Percentiles rank a stretch among this genome's conserved stretches.
These are phyloP conservation scores for Ophiostoma sp. DNA, from an alignment of 2,329 filamentous ascomycete genomes.

Conservation along the genomic window DNA sequence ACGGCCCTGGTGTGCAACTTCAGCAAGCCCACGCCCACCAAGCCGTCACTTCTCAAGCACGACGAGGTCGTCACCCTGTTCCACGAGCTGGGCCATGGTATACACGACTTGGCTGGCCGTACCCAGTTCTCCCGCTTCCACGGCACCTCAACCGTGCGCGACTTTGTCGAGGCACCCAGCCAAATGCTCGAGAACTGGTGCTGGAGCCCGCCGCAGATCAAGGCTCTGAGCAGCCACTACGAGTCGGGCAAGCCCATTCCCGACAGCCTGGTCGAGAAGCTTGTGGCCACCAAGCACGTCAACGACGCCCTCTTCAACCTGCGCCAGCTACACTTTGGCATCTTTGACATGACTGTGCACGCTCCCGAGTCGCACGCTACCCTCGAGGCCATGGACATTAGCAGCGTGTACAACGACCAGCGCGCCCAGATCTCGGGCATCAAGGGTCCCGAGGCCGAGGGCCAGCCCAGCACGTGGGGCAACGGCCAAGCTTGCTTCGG, in stretches of 20 bases:
- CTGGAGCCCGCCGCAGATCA: constrained; percentile 66
- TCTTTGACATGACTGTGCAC: constrained; percentile 83
- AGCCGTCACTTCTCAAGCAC: constrained; percentile 78
- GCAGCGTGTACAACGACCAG: constrained; percentile 69
- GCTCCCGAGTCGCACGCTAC: constrained; percentile 67
- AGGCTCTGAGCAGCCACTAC: constrained; percentile 72
- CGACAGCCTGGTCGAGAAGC: constrained; percentile 70
- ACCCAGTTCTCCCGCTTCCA: constrained; percentile 67
- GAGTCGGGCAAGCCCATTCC: constrained; percentile 69
- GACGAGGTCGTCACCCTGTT: constrained; percentile 81
- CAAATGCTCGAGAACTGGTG: constrained; percentile 79
- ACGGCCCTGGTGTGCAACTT: constrained; percentile 86
- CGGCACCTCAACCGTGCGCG: constrained; percentile 64
- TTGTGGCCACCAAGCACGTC: constrained; percentile 76
- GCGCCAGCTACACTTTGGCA: constrained; percentile 75
- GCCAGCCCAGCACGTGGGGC: constrained; percentile 64
- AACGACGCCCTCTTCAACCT: constrained; percentile 79
- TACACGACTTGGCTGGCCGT: constrained; percentile 66
- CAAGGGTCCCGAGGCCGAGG: constrained; percentile 70
- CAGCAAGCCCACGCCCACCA: constrained; percentile 73
- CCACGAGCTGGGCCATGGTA: constrained; percentile 73
- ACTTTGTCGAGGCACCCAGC: constrained; percentile 71
- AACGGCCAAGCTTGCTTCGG: constrained; percentile 79
- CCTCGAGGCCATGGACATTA: constrained; percentile 65
- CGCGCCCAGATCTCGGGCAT: constrained; percentile 70